Evolutionary conservation across 163 green algal genomes (phyloP).

Genomic region (Volvox carteri): DNA sequence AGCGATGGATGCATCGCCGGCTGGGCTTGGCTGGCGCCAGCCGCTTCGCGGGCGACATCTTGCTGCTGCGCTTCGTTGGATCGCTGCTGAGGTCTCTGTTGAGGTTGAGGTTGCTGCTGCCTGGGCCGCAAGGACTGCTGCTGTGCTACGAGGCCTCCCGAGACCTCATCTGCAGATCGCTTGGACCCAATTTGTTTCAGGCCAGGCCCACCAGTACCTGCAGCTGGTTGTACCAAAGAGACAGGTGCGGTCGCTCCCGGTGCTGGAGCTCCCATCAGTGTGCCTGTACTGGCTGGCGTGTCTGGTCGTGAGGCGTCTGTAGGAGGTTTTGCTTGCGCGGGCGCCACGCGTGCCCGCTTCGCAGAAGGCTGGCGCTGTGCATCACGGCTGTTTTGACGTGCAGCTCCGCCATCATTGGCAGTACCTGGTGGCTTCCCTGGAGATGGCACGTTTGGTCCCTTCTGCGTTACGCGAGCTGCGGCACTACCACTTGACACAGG

Average conservation of each 20-base stretch:
- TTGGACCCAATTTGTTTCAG: neutral
- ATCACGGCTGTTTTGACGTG: neutral
- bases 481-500: neutral
- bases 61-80: neutral
- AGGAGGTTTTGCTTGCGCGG: neutral
- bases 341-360: neutral
- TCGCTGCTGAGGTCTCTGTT: constrained; percentile 4
- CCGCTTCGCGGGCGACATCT: neutral
- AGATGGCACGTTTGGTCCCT: neutral
- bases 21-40: neutral
- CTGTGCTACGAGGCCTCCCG: neutral
- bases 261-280: neutral
- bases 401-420: neutral
- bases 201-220: neutral
- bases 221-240: neutral
- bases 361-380: neutral
- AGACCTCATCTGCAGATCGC: neutral
- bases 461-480: neutral
- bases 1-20: neutral
- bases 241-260: neutral
- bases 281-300: neutral
- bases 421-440: neutral
- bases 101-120: neutral
- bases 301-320: neutral
- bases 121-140: neutral